These are phyloP conservation scores for Clonostachys rosea DNA, from an alignment of 2,329 filamentous ascomycete species.

Conservation along the genomic window DNA sequence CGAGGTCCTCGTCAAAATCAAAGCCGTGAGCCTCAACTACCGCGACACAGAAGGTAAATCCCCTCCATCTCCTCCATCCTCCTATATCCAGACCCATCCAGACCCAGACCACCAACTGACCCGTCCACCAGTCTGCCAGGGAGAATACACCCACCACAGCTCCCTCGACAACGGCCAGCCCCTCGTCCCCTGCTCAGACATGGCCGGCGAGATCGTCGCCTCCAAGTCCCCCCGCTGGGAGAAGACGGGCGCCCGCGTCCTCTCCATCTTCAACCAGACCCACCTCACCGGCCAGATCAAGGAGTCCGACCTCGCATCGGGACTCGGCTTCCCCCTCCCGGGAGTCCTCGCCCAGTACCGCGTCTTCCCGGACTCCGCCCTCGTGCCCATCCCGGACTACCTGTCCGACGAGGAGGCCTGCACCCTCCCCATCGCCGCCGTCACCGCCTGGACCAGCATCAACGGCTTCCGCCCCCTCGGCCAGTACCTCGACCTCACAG, in stretches of 20 bases:
- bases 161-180: slow-evolving; percentile 30
- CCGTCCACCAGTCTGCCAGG: slow-evolving; percentile 48
- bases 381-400: slow-evolving; percentile 53
- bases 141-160: slow-evolving; percentile 63
- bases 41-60: slow-evolving; percentile 40
- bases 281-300: slow-evolving; percentile 56
- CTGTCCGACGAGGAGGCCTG: slow-evolving; percentile 54
- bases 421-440: slow-evolving; percentile 54
- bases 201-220: slow-evolving; percentile 58
- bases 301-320: slow-evolving; percentile 46
- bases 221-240: slow-evolving; percentile 35
- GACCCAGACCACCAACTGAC: background rate
- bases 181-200: slow-evolving; percentile 65
- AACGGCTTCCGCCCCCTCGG: slow-evolving; percentile 55
- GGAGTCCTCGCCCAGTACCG: slow-evolving; percentile 56
- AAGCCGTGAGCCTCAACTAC: slow-evolving; percentile 42
- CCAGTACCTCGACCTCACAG: slow-evolving; percentile 24
- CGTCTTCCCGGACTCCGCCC: slow-evolving; percentile 49
- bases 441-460: slow-evolving; percentile 63
- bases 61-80: background rate
- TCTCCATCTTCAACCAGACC: slow-evolving; percentile 57
- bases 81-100: too few relatives aligned
- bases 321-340: slow-evolving; percentile 55
- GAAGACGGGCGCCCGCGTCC: slow-evolving; percentile 57
- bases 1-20: slow-evolving; percentile 46